Conservation (phyloP, 441 rosid genomes). For the Euphorbia corollata region DNA sequence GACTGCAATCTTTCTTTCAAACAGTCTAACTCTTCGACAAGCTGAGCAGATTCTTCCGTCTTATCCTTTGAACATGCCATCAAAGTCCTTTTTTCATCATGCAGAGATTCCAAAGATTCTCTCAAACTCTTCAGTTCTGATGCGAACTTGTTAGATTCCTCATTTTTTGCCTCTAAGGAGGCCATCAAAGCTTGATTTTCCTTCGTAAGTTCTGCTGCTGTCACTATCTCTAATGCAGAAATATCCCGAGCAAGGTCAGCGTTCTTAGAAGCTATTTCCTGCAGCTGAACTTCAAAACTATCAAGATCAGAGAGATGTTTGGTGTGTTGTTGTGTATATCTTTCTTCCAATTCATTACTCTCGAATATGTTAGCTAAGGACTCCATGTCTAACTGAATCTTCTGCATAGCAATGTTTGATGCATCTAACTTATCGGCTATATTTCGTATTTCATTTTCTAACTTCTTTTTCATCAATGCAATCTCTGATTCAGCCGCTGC, state of each 20-base stretch:
- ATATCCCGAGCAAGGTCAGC: conserved; percentile 52
- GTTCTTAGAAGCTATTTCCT: conserved; percentile 49
- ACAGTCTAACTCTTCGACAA: conserved; percentile 40
- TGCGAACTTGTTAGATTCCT: conserved; percentile 13
- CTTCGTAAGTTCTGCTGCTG: conserved; percentile 44
- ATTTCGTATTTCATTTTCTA: conserved; percentile 38
- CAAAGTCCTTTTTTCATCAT: conserved; percentile 20
- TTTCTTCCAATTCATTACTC: conserved; percentile 52
- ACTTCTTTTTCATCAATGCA: conserved; percentile 48
- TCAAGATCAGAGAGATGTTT: conserved; percentile 55
- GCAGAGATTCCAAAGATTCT: conserved; percentile 20
- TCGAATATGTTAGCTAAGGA: conserved; percentile 46
- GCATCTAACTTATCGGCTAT: conserved; percentile 41
- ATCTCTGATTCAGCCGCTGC: conserved; percentile 45
- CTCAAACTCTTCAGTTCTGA: conserved; percentile 18
- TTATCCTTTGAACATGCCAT: conserved; percentile 8
- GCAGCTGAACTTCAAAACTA: conserved; percentile 49
- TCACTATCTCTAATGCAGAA: conserved; percentile 41
- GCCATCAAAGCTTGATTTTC: conserved; percentile 19
- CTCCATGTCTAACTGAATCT: conserved; percentile 63
- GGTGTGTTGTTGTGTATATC: conserved; percentile 34
- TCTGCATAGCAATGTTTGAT: conserved; percentile 43
- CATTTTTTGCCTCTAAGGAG: conserved; percentile 20
- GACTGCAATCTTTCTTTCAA: conserved; percentile 37
- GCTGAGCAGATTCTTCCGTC: conserved; percentile 24